Evolutionary conservation across 495 filamentous ascomycete species (phyloP).

Genomic region (Penicillium pancosmium): DNA sequence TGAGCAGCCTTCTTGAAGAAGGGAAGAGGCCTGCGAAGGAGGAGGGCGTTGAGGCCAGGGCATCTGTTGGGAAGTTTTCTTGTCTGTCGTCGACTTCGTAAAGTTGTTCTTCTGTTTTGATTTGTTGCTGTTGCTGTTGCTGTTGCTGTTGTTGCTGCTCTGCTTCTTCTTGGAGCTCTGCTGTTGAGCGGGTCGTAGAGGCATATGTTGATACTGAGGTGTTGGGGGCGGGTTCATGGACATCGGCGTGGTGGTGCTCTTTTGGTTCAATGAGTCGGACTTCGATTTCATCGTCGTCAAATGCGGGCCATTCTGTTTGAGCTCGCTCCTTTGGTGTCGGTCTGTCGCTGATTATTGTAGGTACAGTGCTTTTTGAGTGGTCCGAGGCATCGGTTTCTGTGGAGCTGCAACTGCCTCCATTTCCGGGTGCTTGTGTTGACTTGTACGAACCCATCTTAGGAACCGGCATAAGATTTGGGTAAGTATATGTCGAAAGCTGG

Average conservation of each 20-base stretch:
- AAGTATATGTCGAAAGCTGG: neutral
- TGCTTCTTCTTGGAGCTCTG: slow-evolving; percentile 58
- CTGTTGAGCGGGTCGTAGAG: slow-evolving; percentile 68
- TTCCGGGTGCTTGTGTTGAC: slow-evolving; percentile 31
- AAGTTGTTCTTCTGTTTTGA: slow-evolving; percentile 52
- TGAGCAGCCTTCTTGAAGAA: slow-evolving; percentile 74
- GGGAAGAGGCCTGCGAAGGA: slow-evolving; percentile 90
- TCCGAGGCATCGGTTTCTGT: slow-evolving; percentile 65
- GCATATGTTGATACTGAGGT: slow-evolving; percentile 79
- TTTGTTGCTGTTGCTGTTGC: no score
- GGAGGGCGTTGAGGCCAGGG: slow-evolving; percentile 73
- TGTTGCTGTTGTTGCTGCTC: no score
- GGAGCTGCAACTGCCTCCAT: slow-evolving; percentile 56
- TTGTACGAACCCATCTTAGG: slow-evolving; percentile 39
- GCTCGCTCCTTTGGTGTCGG: slow-evolving; percentile 35
- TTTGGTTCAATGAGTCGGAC: neutral
- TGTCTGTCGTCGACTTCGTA: slow-evolving; percentile 65
- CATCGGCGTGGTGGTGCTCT: slow-evolving; percentile 10
- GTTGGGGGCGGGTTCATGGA: slow-evolving; percentile 44
- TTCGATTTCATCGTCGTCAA: slow-evolving; percentile 32
- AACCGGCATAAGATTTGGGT: neutral
- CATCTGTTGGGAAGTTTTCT: slow-evolving; percentile 62
- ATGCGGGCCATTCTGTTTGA: slow-evolving; percentile 26
- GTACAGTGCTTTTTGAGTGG: slow-evolving; percentile 67
- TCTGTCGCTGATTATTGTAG: slow-evolving; percentile 65